A percentile compares a stretch with the other conserved stretches of the same genome.
Evolutionary conservation across 306 rosid species (phyloP).

Genomic region (Aeschynomene evenia): DNA sequence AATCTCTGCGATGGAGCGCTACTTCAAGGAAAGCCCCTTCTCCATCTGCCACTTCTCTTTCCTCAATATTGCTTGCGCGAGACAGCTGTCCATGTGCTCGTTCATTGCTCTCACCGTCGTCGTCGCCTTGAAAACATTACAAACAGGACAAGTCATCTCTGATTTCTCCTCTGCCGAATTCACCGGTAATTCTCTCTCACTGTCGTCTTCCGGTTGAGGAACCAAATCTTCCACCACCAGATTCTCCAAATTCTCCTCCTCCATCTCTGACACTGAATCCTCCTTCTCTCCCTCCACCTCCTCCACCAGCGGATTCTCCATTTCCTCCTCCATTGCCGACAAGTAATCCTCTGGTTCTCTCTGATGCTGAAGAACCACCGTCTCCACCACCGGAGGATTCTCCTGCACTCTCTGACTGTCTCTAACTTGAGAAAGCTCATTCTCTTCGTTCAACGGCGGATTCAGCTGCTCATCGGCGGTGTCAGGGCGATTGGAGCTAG

Average conservation of each 20-base stretch:
- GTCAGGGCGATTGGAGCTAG: slow-evolving; percentile 34
- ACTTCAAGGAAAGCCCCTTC: slow-evolving; percentile 41
- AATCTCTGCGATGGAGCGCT: slow-evolving; percentile 77
- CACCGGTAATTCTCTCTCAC: no score
- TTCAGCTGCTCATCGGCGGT: background rate
- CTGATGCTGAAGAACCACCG: no score
- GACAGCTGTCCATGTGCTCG: slow-evolving; percentile 55
- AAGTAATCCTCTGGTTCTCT: no score
- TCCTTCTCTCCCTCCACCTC: background rate
- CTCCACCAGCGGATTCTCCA: no score
- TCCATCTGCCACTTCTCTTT: slow-evolving; percentile 33
- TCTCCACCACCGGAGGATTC: no score
- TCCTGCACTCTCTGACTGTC: background rate
- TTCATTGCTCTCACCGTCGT: slow-evolving; percentile 47
- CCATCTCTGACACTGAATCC: no score
- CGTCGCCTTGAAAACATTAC: slow-evolving; percentile 43
- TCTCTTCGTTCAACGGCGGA: background rate
- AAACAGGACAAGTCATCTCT: slow-evolving; percentile 60
- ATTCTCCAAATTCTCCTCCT: background rate
- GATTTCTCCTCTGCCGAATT: slow-evolving; percentile 44
- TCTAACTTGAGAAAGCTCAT: background rate
- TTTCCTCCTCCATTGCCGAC: no score
- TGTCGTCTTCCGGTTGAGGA: background rate
- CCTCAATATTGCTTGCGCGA: slow-evolving; percentile 36
- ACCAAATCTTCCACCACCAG: no score